Conservation (phyloP, 1,284 basidiomycete species). For the Porodaedalea pini region DNA sequence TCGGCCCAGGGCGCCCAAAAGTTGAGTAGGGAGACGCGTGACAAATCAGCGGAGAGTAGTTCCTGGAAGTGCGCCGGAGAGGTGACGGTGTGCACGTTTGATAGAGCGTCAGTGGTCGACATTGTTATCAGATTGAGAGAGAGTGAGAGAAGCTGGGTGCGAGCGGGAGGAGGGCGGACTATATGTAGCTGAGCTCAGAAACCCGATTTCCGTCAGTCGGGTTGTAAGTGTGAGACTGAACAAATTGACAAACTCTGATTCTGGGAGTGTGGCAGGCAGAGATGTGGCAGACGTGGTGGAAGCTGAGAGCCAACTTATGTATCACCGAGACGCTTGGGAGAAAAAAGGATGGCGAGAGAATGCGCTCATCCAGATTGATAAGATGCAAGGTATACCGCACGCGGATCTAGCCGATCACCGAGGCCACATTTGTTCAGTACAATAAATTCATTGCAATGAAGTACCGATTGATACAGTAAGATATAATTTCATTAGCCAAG, state of each 20-base stretch:
- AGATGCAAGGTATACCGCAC: slow-evolving; percentile 16
- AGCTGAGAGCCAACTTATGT: neutral
- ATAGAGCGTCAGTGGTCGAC: slow-evolving; percentile 23
- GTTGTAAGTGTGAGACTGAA: neutral
- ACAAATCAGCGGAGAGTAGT: slow-evolving; percentile 72
- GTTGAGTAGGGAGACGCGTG: slow-evolving; percentile 79
- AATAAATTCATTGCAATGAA: neutral
- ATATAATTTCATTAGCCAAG: neutral
- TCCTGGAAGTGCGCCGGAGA: slow-evolving; percentile 73
- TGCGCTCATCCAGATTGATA: slow-evolving; percentile 16
- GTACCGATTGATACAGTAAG: neutral
- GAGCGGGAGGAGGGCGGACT: neutral
- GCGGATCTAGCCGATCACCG: slow-evolving; percentile 12
- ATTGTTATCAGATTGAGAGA: neutral
- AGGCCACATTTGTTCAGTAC: neutral
- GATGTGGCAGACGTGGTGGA: neutral
- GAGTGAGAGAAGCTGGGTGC: neutral
- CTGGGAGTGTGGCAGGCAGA: neutral
- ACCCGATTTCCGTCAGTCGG: too few relatives aligned
- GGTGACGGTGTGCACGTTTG: slow-evolving; percentile 53
- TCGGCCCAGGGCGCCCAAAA: slow-evolving; percentile 95
- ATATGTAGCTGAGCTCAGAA: neutral
- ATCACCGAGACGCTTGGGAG: neutral
- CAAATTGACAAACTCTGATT: neutral
- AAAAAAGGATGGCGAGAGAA: slow-evolving; percentile 2